Base-by-base conservation (phyloP, 495 filamentous ascomycete genomes). In the Neurospora sp. region DNA sequence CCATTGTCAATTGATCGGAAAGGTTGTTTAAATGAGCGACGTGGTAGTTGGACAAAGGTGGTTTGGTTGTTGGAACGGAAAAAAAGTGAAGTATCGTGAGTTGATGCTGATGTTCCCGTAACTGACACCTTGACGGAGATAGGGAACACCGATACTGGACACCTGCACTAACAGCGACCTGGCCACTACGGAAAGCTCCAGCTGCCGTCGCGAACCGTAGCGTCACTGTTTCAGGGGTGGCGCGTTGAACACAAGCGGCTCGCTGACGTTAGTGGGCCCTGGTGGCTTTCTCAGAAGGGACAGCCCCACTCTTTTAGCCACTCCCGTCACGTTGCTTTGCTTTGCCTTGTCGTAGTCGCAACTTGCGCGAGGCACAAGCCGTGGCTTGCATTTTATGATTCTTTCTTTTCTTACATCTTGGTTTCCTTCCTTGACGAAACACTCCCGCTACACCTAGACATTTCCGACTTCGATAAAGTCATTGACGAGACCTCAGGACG, bases 1-100 rank as follows among this genome's bases (percentile, higher is more conserved):
- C 82, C 82, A 84, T 84, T 76, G 78, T 83, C 69, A 71, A 77
- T 78, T 77, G 53, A 61, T 61, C 27, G 12, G 22, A 61, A 44
- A 27, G 17, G 69, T 53, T 41, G 53, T 44, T 40, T 39, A 39
- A 40, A 39, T 16, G 27, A 69, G 48, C 35, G 68, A 68, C 41
- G 71, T n/a, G 53, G n/a, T 44, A 38, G 73, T 40, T 70, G 70
- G 71, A 72, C 40, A 37, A 69, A 70, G n/a, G 35, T 69, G 41
- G 70, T n/a, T 37, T 45, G 17, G 70, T 27, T 40, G 44, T 72
- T 71, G 17, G 16, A 68, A 17, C 45, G 65, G 8, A 69, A 27
- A 37, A n/a, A 37, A 65, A 48, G 20, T n/a, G 8, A 42, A 40
- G 40, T 61, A 22, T 69, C n/a, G 37, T 40, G 2, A 27, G n/a